Conservation (phyloP, 495 filamentous ascomycete genomes). For the Hypoxylon rickii region DNA sequence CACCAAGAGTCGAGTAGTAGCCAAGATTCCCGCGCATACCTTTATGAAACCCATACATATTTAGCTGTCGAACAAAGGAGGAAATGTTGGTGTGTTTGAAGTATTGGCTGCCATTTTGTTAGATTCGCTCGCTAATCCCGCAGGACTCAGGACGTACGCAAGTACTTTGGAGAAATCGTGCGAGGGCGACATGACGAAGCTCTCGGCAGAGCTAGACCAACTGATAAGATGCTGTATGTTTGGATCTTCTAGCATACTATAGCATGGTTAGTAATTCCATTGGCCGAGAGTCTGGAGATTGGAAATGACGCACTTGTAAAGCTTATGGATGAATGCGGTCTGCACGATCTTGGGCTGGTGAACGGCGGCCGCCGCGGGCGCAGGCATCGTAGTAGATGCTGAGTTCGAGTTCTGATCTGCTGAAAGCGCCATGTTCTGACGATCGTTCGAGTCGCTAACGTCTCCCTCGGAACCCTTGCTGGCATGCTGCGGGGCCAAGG, state of each 20-base stretch:
- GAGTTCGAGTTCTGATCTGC: conserved; percentile 36
- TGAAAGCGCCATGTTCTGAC: conserved; percentile 33
- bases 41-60: conserved; percentile 99
- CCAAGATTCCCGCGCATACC: conserved; percentile 56
- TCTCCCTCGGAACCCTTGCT: conserved; percentile 53
- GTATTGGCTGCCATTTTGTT: conserved; percentile 67
- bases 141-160: conserved; percentile 64
- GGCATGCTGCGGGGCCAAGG: conserved; percentile 47
- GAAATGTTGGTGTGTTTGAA: conserved; percentile 99
- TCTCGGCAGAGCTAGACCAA: conserved; percentile 91
- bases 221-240: conserved; percentile 93
- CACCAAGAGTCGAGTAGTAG: conserved; percentile 5
- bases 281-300: conserved; percentile 1
- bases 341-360: conserved; percentile 98
- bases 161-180: conserved; percentile 98
- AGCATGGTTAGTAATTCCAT: conserved; percentile 44
- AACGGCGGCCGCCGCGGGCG: conserved; percentile 75
- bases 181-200: conserved; percentile 97
- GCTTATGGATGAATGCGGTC: conserved; percentile 99
- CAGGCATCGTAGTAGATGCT: conserved; percentile 45
- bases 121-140: conserved; percentile 8
- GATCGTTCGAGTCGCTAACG: conserved; percentile 43
- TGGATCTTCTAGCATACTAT: conserved; percentile 93
- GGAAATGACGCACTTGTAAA: conserved; percentile 81
- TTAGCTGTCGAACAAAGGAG: conserved; percentile 95